These are phyloP conservation scores for Penicillium sp. DNA, from an alignment of 2,329 filamentous ascomycete species.

Conservation along the genomic window DNA sequence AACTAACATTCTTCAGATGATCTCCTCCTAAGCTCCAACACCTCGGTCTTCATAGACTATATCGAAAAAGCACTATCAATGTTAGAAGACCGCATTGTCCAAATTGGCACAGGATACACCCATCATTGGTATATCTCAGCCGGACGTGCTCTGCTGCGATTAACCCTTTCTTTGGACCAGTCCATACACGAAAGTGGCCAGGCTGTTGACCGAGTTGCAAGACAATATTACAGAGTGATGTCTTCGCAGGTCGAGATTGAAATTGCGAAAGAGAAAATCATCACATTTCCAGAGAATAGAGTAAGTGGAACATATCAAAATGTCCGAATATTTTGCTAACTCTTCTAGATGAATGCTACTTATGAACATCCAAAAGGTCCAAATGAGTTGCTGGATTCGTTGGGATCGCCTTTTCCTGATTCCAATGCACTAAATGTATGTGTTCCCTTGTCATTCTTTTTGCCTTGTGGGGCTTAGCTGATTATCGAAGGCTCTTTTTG, in stretches of 20 bases:
- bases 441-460: not conserved
- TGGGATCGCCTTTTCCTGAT: not conserved
- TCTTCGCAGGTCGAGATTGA: slow-evolving; percentile 18
- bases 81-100: slow-evolving; percentile 34
- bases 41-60: slow-evolving; percentile 12
- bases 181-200: slow-evolving; percentile 20
- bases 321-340: not conserved
- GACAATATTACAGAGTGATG: slow-evolving; percentile 21
- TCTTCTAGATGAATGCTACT: not conserved
- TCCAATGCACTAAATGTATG: not conserved
- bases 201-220: slow-evolving; percentile 21
- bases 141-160: slow-evolving; percentile 31
- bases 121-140: slow-evolving; percentile 37
- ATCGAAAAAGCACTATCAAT: slow-evolving; percentile 30
- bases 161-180: slow-evolving; percentile 21
- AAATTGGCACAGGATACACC: slow-evolving; percentile 36
- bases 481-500: slow-evolving; percentile 3
- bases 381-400: not conserved
- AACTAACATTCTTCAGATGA: slow-evolving; percentile 4
- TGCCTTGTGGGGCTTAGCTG: not conserved
- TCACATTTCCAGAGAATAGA: not conserved
- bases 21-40: slow-evolving; percentile 14
- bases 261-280: slow-evolving; percentile 12
- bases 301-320: not conserved
- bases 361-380: not conserved